Evolutionary conservation across 2,329 filamentous ascomycete species (phyloP), one percentile per base, ranked within the genome.

Genomic region (Botrytis byssoidea): DNA sequence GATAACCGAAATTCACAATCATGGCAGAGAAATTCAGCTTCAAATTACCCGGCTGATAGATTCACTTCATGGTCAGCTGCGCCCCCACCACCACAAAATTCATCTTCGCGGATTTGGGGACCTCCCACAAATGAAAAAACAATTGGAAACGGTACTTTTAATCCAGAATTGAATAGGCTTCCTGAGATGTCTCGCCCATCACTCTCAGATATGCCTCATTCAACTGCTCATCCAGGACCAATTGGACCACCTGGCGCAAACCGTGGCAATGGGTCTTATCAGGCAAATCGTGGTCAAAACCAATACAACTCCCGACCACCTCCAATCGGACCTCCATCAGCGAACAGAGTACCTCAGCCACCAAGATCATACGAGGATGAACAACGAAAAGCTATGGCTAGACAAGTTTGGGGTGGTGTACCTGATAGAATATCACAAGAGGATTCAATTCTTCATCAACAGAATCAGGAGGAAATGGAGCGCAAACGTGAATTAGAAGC

Each of bases 101-200:
- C 84, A 18, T 81, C 85, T 37, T 82, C 80, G 20, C 85, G 87
- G 66, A 91, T 94, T 29, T 95, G 92, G 92, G 92, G 90, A 29
- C 89, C 91, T 61, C 91, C n/a, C 22, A 89, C 89, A 72, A 91
- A 88, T 77, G 90, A 93, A 77, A 87, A 90, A 71, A 90, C 89
- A 18, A 89, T 95, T 32, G 92, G 92, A 5, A 95, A 95, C 80
- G 92, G 92, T 61, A 93, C 92, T 0, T 95, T 95, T 79, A 89
- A 88, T 73, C 86, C 88, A 20, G 88, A 90, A 77, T 85, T 91
- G 70, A 86, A 85, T 81, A 60, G 82, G 82, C 29, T 81, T 12
- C 79, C 81, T 42, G 79, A 80, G 51, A 78, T 80, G 72, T 77
- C 79, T 57, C 74, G 74, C 66, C 73, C 76, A 64, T 74, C 78